Evolutionary conservation across 208 protist species (phyloP).

Genomic region (Balamuthia mandrillaris): DNA sequence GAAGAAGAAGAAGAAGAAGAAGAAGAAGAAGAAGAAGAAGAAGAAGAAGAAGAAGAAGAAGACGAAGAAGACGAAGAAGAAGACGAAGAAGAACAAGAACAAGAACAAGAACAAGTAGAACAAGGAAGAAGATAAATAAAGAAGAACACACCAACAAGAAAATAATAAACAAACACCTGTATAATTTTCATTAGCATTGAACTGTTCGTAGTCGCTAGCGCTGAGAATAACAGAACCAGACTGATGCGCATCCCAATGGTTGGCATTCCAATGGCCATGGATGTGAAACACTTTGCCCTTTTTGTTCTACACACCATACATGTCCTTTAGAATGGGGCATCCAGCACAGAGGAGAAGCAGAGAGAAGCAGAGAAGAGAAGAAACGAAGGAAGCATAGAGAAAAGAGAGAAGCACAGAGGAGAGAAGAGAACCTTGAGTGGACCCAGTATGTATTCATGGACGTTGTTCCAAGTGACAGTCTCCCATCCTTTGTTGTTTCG

Average conservation of each 20-base stretch:
- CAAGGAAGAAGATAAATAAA: no score
- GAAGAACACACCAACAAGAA: no score
- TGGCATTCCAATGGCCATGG: not conserved
- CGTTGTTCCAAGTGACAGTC: slow-evolving; percentile 6
- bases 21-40: no score
- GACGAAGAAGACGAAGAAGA: no score
- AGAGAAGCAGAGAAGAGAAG: not conserved
- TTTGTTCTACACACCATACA: not conserved
- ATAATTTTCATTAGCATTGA: not conserved
- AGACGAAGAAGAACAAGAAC: no score
- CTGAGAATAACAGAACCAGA: not conserved
- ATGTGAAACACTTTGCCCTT: slow-evolving; percentile 18
- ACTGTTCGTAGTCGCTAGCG: not conserved
- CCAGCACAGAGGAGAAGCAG: not conserved
- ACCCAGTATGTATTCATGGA: slow-evolving; percentile 5
- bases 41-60: no score
- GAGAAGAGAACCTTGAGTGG: not conserved
- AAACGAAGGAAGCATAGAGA: not conserved
- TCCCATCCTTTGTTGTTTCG: not conserved
- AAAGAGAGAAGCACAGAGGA: not conserved
- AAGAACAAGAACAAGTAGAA: no score
- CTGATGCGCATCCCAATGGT: not conserved
- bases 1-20: no score
- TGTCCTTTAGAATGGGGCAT: not conserved
- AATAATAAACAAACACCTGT: no score